Evolutionary conservation across 345 rosid genomes (phyloP).

Genomic region (Salix arbutifolia): DNA sequence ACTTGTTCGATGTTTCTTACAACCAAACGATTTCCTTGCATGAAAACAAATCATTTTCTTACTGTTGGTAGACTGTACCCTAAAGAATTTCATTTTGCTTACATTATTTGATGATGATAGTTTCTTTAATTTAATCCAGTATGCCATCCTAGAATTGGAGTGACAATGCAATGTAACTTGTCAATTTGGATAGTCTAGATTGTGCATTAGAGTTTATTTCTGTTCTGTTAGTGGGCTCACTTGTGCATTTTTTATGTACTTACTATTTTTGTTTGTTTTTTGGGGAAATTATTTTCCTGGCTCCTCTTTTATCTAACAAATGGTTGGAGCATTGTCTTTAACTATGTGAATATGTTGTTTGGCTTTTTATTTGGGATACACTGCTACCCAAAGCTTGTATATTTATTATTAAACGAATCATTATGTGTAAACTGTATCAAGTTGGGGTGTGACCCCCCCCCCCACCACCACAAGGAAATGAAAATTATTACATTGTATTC

Average conservation of each 20-base stretch:
- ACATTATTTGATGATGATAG: too few relatives aligned
- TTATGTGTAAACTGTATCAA: too few relatives aligned
- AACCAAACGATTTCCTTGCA: not conserved
- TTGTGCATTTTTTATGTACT: not conserved
- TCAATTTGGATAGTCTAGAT: not conserved
- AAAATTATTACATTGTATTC: not conserved
- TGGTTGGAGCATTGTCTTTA: not conserved
- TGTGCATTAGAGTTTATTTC: not conserved
- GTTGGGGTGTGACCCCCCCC: too few relatives aligned
- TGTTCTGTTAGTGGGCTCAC: not conserved
- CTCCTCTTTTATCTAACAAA: not conserved
- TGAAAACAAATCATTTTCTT: not conserved
- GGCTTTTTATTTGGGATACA: not conserved
- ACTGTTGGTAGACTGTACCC: not conserved
- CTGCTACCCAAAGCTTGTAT: not conserved
- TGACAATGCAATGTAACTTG: not conserved
- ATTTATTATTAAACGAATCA: not conserved
- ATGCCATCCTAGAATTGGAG: not conserved
- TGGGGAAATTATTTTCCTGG: not conserved
- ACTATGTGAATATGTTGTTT: not conserved
- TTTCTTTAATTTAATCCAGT: not conserved
- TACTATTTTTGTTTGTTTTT: not conserved
- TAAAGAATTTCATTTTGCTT: not conserved
- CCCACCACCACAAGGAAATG: not conserved
- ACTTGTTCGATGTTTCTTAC: not conserved